Evolutionary conservation across 345 rosid genomes (phyloP).

Genomic region (Stellera chamaejasme): DNA sequence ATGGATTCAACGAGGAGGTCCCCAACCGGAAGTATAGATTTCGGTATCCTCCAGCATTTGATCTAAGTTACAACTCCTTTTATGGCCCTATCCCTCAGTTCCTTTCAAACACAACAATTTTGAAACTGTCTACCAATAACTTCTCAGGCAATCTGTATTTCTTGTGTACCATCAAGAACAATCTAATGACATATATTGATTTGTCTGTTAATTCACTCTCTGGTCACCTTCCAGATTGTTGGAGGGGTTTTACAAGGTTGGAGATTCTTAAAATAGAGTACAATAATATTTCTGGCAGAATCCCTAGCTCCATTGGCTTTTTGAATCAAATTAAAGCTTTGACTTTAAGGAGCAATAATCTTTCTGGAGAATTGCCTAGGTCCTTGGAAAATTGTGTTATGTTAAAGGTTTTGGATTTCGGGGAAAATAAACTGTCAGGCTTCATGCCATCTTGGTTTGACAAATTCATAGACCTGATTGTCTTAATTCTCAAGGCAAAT

Average conservation of each 20-base stretch:
- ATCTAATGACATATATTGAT: neutral
- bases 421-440: constrained; percentile 16
- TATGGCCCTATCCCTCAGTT: constrained; percentile 1
- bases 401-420: constrained; percentile 13
- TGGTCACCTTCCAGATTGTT: constrained; percentile 1
- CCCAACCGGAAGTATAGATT: neutral
- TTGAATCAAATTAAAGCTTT: neutral
- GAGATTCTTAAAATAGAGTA: neutral
- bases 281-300: neutral
- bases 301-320: constrained; percentile 2
- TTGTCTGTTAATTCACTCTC: constrained; percentile 5
- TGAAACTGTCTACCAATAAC: constrained; percentile 6
- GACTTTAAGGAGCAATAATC: neutral
- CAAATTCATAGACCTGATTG: constrained; percentile 4
- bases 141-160: neutral
- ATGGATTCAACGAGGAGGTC: neutral
- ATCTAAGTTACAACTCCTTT: constrained; percentile 9
- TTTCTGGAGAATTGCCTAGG: constrained; percentile 10
- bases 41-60: neutral
- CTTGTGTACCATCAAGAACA: neutral
- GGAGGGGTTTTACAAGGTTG: neutral
- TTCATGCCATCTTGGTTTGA: constrained; percentile 19
- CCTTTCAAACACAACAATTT: neutral
- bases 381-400: neutral
- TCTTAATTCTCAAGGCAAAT: constrained; percentile 15